These are phyloP conservation scores for Debaryomyces psychrophilus DNA, from an alignment of 1,139 yeast species.

Conservation along the genomic window DNA sequence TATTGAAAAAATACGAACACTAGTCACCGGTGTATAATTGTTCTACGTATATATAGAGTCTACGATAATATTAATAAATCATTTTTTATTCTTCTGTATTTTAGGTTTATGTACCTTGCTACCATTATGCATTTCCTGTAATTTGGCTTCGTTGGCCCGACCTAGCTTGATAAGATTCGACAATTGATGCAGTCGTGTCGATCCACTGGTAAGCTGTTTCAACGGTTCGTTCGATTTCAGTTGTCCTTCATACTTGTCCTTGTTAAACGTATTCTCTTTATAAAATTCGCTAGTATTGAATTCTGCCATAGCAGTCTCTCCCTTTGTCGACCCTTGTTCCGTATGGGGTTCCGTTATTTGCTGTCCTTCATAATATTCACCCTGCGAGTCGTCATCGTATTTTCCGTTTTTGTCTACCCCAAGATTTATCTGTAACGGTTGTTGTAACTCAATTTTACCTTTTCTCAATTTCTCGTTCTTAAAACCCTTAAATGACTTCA, in stretches of 20 bases:
- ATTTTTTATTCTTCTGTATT: conserved; percentile 2
- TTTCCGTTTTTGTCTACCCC: not conserved
- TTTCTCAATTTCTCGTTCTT: not conserved
- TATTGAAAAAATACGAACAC: conserved; percentile 50
- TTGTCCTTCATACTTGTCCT: not conserved
- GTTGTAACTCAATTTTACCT: not conserved
- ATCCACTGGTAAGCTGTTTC: conserved; percentile 4
- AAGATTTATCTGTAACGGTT: conserved; percentile 1
- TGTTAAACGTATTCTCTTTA: conserved; percentile 3
- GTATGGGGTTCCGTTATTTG: not conserved
- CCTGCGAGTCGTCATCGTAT: not conserved
- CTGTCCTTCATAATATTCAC: not conserved
- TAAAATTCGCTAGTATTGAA: conserved; percentile 5
- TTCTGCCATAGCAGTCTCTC: not conserved
- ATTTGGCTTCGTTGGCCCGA: conserved; percentile 6
- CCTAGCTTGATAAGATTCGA: conserved; percentile 6
- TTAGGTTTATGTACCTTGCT: conserved; percentile 6
- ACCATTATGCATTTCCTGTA: conserved; percentile 1
- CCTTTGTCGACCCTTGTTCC: not conserved
- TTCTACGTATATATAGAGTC: conserved; percentile 4
- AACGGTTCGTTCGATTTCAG: conserved; percentile 8
- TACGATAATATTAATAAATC: not conserved
- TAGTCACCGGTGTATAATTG: not conserved
- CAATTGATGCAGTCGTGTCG: conserved; percentile 6
- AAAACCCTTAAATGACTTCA: conserved; percentile 1